Evolutionary conservation across 1,284 basidiomycete genomes (phyloP).

Genomic region (Puccinia hordei): DNA sequence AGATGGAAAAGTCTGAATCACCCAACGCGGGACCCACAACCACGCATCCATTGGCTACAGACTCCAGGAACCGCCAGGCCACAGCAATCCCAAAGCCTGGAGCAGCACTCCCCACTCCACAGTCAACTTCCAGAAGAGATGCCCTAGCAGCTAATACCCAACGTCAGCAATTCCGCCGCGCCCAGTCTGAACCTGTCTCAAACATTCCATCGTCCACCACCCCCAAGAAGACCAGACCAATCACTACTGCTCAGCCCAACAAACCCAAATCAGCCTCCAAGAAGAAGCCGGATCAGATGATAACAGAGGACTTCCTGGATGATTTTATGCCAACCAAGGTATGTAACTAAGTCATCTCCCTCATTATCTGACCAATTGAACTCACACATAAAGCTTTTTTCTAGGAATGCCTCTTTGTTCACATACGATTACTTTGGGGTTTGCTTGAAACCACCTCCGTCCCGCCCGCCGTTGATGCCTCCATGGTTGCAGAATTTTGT

Average conservation of each 20-base stretch:
- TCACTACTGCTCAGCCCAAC: neutral
- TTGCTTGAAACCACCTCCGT: neutral
- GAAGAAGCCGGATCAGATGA: constrained; percentile 12
- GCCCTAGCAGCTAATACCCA: neutral
- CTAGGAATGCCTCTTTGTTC: constrained; percentile 13
- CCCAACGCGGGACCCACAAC: no score
- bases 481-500: neutral
- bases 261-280: neutral
- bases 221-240: neutral
- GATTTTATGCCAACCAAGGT: neutral
- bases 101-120: neutral
- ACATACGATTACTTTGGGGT: neutral
- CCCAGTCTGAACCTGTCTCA: neutral
- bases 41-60: no score
- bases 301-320: neutral
- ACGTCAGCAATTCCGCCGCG: neutral
- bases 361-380: neutral
- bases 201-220: neutral
- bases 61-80: no score
- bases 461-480: neutral
- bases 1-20: no score
- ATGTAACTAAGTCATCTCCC: neutral
- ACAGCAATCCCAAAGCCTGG: no score
- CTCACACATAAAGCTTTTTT: neutral
- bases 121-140: neutral